Percentiles rank a stretch among this genome's conserved stretches.
phyloP scores from a whole-genome alignment of 805 yeast genomes.

The Yarrowia bubula region DNA sequence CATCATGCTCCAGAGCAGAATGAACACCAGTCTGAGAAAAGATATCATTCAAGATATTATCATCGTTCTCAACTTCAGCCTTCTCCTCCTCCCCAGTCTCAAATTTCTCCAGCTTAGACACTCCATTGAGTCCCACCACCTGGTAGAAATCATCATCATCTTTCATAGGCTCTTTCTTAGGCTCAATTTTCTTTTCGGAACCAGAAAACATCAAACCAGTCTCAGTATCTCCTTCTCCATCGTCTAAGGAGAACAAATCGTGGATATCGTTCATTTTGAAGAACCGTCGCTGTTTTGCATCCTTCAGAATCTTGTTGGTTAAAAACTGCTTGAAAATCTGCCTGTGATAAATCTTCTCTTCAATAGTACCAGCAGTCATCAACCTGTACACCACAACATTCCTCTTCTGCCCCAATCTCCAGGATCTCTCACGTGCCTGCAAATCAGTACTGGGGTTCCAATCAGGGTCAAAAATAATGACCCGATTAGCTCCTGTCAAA shows the following conservation, averaged over 20 bases:
- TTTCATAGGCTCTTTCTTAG: neutral
- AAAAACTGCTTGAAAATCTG: slow-evolving; percentile 94
- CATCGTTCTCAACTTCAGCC: neutral
- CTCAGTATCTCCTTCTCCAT: slow-evolving; percentile 44
- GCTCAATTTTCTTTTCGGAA: slow-evolving; percentile 39
- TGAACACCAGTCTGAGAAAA: slow-evolving; percentile 72
- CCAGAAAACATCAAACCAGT: slow-evolving; percentile 6
- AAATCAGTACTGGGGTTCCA: slow-evolving; percentile 98
- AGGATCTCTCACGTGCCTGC: slow-evolving; percentile 95
- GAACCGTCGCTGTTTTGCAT: slow-evolving; percentile 90
- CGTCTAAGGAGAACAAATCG: slow-evolving; percentile 76
- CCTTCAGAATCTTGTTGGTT: slow-evolving; percentile 89
- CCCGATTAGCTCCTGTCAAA: slow-evolving; percentile 91
- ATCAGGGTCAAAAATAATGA: slow-evolving; percentile 92
- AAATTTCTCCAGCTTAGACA: slow-evolving; percentile 65
- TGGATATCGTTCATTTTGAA: slow-evolving; percentile 90
- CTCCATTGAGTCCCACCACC: slow-evolving; percentile 67
- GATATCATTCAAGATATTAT: slow-evolving; percentile 62
- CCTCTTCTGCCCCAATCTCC: slow-evolving; percentile 93
- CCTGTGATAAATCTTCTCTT: slow-evolving; percentile 93
- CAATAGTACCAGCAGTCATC: slow-evolving; percentile 93
- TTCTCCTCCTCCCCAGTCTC: slow-evolving; percentile 46
- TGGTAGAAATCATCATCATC: slow-evolving; percentile 65
- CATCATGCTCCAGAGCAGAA: slow-evolving; percentile 75
- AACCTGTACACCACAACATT: slow-evolving; percentile 88